These are phyloP conservation scores for Candida saitoana DNA, from an alignment of 805 yeast species.

Conservation along the genomic window DNA sequence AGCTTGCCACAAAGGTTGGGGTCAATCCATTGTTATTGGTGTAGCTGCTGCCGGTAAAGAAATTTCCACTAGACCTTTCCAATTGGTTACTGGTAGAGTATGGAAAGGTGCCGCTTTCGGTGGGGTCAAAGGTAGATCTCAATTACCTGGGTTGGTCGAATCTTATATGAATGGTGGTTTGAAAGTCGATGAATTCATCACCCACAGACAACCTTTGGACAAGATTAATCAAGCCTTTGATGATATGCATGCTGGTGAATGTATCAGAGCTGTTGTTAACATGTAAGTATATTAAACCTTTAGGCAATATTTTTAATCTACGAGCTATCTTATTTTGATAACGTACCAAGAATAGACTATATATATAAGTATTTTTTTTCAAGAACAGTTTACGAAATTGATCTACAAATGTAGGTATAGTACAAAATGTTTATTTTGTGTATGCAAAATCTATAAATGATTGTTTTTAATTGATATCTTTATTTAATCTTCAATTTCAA, in stretches of 20 bases:
- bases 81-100: constrained; percentile 96
- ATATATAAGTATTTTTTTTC: too few relatives aligned
- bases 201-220: constrained; percentile 76
- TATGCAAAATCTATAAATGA: background rate
- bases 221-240: constrained; percentile 87
- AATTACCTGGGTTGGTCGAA: constrained; percentile 85
- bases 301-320: too few relatives aligned
- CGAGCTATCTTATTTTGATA: too few relatives aligned
- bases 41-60: constrained; percentile 99
- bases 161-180: constrained; percentile 77
- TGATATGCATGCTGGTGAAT: constrained; percentile 90
- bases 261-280: constrained; percentile 86
- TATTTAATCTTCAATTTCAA: constrained; percentile 12
- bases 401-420: background rate
- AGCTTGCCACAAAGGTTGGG: constrained; percentile 99
- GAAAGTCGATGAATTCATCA: constrained; percentile 89
- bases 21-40: constrained; percentile 90
- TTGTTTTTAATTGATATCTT: background rate
- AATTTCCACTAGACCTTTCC: constrained; percentile 96
- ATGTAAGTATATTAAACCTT: constrained; percentile 31
- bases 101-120: constrained; percentile 99
- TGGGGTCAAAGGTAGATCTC: constrained; percentile 96
- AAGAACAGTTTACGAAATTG: background rate
- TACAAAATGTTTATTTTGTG: background rate
- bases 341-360: too few relatives aligned